Evolutionary conservation across 352 stramenopile species (phyloP), one percentile per base, ranked within the genome.

Genomic region (Pythium myriotylum): DNA sequence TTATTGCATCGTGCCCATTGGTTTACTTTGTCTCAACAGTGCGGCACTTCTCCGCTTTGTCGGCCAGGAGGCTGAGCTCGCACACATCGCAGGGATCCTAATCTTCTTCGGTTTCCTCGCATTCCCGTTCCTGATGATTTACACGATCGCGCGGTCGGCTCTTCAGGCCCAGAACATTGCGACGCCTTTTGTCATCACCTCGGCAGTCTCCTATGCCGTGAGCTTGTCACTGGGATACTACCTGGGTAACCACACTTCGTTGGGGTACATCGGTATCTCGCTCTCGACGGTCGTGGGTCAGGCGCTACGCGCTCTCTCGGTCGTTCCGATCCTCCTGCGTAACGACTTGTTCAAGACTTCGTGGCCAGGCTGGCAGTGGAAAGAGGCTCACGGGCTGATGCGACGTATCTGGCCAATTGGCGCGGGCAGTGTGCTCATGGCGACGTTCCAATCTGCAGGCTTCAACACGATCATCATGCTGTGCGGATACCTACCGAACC

Each of bases 401-500:
- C 54, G 26, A 16, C 20, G 43, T 16, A 6, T 67, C 17, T 57
- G 46, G 20, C 68, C 65, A 0, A 66, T 86, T 7, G 67, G 67
- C 16, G 54, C 53, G 5, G 81, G 74, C 3, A 80, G 74, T 29
- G 68, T 89, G 46, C 65, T 81, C 29, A 80, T 85, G 66, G 70
- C 76, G 46, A 67, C 54, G 2, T 87, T 83, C 67, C 68, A 82
- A 22, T 77, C 80, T 39, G 39, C 75, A 7, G 67, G 73, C 16
- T 81, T 81, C 55, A 72, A 54, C 27, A 68, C 72, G 37, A 77
- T 88, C 57, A 77, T 76, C 1, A 55, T 86, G 19, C 49, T 86
- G 2, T 74, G 74, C 14, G 79, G 79, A 9, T 74, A 85, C 58
- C 52, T 89, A 54, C 77, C 79, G 10, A 79, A 87, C 59, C 66